Evolutionary conservation across 495 filamentous ascomycete genomes (phyloP).

Genomic region (Pyrenula aspistea): DNA sequence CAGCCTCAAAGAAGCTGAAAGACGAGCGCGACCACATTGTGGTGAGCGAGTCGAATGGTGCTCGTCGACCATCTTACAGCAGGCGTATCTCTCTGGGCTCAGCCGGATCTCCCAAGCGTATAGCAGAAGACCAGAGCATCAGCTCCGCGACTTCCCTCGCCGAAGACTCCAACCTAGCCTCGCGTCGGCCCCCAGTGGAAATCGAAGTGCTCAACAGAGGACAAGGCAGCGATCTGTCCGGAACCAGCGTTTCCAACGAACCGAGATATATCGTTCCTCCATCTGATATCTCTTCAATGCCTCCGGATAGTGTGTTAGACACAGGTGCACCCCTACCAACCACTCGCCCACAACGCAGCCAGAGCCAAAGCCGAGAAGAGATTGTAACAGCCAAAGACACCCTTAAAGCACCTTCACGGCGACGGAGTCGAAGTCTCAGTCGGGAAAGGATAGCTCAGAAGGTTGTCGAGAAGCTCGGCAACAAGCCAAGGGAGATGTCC

Average conservation of each 20-base stretch:
- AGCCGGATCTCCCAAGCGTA: constrained; percentile 40
- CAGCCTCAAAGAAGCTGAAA: constrained; percentile 41
- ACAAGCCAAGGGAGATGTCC: constrained; percentile 32
- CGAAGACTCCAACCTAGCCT: constrained; percentile 61
- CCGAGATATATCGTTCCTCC: constrained; percentile 42
- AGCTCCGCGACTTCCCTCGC: constrained; percentile 61
- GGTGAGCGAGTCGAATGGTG: constrained; percentile 64
- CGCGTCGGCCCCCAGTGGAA: constrained; percentile 61
- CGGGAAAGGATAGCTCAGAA: constrained; percentile 60
- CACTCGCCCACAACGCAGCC: constrained; percentile 42
- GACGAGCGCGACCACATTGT: constrained; percentile 61
- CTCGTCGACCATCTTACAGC: constrained; percentile 52
- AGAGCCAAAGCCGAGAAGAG: constrained; percentile 38
- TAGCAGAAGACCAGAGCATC: constrained; percentile 36
- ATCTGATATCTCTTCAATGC: constrained; percentile 90
- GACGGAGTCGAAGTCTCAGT: constrained; percentile 62
- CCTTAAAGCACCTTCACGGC: constrained; percentile 49
- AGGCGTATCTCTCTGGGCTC: constrained; percentile 47
- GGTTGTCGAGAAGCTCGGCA: constrained; percentile 54
- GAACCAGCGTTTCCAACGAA: constrained; percentile 39
- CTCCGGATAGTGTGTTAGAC: constrained; percentile 81
- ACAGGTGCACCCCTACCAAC: constrained; percentile 32
- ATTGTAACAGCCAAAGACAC: constrained; percentile 39
- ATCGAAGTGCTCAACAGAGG: constrained; percentile 62
- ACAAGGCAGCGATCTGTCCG: constrained; percentile 46